Percentiles rank a stretch among this genome's conserved stretches.
Evolutionary conservation across 441 rosid species (phyloP).

Genomic region (Rhodomyrtus psidioides): DNA sequence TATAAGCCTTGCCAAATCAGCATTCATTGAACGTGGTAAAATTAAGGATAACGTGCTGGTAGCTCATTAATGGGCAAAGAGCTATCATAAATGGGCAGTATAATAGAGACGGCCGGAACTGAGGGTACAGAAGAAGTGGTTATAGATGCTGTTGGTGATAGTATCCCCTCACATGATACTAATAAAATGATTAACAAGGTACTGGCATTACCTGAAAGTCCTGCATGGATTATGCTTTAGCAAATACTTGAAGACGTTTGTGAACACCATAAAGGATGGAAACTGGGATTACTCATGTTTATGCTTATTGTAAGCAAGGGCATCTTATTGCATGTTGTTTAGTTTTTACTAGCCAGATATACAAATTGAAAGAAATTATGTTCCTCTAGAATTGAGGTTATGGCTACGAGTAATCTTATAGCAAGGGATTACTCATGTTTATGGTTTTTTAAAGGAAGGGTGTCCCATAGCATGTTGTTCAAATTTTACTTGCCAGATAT

Average conservation of each 20-base stretch:
- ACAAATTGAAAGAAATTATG: neutral
- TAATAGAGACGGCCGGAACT: slow-evolving; percentile 82
- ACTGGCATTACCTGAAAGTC: neutral
- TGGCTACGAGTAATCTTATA: no score
- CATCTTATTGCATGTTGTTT: neutral
- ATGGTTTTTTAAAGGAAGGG: no score
- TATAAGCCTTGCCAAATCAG: no score
- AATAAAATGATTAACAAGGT: slow-evolving; percentile 76
- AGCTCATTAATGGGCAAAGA: no score
- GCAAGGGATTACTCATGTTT: no score
- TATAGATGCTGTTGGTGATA: slow-evolving; percentile 81
- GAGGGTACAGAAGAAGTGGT: slow-evolving; percentile 96
- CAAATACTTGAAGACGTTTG: no score
- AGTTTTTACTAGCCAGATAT: neutral
- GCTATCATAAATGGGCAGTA: no score
- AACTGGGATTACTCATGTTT: neutral
- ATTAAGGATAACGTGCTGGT: no score
- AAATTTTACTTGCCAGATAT: no score
- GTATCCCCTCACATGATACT: slow-evolving; percentile 44
- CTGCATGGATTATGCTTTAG: no score
- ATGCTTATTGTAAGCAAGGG: neutral
- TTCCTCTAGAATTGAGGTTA: neutral
- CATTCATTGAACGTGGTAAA: no score
- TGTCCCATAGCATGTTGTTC: no score
- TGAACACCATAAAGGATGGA: neutral